Percentiles rank a stretch among this genome's conserved stretches.
These are phyloP conservation scores for Rauvolfia tetraphylla DNA, from an alignment of 257 asterid species.

Conservation along the genomic window DNA sequence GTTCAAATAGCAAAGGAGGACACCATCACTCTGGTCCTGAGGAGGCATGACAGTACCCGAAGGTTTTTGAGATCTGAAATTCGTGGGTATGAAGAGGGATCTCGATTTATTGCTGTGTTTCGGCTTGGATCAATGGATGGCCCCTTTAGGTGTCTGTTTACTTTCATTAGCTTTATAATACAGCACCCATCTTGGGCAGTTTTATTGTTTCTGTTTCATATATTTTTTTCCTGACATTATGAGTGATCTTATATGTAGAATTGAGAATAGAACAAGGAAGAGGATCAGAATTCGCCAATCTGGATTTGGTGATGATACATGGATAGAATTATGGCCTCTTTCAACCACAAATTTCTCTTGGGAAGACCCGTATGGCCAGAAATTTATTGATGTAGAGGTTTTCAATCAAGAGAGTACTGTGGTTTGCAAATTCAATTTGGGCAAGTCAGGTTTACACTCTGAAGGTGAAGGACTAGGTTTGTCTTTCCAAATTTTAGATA, in stretches of 20 bases:
- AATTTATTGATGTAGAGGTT: constrained; percentile 58
- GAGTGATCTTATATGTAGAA: constrained; percentile 41
- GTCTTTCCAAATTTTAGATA: constrained; percentile 59
- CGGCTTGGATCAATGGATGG: constrained; percentile 84
- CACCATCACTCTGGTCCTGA: constrained; percentile 59
- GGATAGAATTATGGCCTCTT: constrained; percentile 69
- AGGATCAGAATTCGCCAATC: constrained; percentile 68
- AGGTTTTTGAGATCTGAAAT: constrained; percentile 68
- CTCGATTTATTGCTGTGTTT: constrained; percentile 84
- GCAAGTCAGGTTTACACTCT: constrained; percentile 52
- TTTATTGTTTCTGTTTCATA: background rate
- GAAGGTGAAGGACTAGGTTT: constrained; percentile 50
- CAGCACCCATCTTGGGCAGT: background rate
- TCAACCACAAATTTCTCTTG: constrained; percentile 74
- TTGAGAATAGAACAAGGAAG: constrained; percentile 76
- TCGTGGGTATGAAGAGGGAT: constrained; percentile 99
- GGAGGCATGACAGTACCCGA: constrained; percentile 57
- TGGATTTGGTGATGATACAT: constrained; percentile 77
- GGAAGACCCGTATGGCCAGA: constrained; percentile 89
- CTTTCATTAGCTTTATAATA: background rate
- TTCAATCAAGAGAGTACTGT: constrained; percentile 30
- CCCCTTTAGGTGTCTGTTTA: constrained; percentile 65
- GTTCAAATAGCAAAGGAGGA: constrained; percentile 84
- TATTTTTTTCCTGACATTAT: background rate
- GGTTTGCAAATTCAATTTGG: constrained; percentile 55